Evolutionary conservation across 352 stramenopile genomes (phyloP).

Genomic region (Phytophthora syringae): DNA sequence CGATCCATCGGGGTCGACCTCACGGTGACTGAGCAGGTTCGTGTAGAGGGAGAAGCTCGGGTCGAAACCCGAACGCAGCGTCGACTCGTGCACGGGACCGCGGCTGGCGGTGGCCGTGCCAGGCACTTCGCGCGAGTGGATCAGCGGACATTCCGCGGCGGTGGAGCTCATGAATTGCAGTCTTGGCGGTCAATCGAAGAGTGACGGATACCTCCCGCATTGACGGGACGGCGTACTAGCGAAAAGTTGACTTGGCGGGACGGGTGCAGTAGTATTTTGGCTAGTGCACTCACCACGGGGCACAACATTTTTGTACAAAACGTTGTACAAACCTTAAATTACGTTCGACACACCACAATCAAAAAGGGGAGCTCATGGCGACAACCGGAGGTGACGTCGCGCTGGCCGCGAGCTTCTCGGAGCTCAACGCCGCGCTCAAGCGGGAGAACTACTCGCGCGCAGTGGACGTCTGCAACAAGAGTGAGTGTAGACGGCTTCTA

Average conservation of each 20-base stretch:
- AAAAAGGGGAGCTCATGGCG: slow-evolving; percentile 20
- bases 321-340: neutral
- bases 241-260: too few relatives aligned
- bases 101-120: slow-evolving; percentile 38
- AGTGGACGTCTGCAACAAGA: slow-evolving; percentile 90
- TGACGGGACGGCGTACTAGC: slow-evolving; percentile 7
- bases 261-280: too few relatives aligned
- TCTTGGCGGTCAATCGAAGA: neutral
- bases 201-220: slow-evolving; percentile 6
- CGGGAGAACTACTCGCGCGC: slow-evolving; percentile 81
- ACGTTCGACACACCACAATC: neutral
- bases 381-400: slow-evolving; percentile 17
- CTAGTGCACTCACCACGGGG: too few relatives aligned
- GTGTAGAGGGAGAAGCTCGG: slow-evolving; percentile 61
- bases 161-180: too few relatives aligned
- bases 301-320: too few relatives aligned
- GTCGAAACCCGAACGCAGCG: slow-evolving; percentile 41
- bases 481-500: slow-evolving; percentile 31
- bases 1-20: slow-evolving; percentile 53
- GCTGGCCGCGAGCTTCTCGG: slow-evolving; percentile 63
- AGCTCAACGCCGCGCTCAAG: slow-evolving; percentile 80
- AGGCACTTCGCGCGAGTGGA: slow-evolving; percentile 28
- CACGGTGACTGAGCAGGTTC: slow-evolving; percentile 52
- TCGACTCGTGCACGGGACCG: slow-evolving; percentile 40
- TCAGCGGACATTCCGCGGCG: too few relatives aligned